Conservation (phyloP, 1,284 basidiomycete genomes). For the Sphagnurus paluster region DNA sequence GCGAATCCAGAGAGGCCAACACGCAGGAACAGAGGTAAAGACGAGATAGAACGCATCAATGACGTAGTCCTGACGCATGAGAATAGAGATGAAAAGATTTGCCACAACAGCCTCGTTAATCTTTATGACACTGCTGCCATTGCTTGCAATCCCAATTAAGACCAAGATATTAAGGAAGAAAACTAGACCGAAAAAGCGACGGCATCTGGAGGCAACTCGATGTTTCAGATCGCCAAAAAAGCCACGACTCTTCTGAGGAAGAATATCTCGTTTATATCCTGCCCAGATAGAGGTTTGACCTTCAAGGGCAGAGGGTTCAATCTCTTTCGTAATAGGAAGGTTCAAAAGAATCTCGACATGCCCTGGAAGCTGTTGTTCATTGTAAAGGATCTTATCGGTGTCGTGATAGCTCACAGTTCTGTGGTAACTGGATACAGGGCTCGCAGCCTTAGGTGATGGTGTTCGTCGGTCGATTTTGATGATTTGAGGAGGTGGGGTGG, state of each 20-base stretch:
- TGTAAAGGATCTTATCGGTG: conserved; percentile 2
- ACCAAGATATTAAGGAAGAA: conserved; percentile 55
- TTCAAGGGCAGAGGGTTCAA: conserved; percentile 24
- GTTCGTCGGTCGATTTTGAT: conserved; percentile 1
- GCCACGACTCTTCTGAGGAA: conserved; percentile 52
- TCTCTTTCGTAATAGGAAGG: conserved; percentile 21
- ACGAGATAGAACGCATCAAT: conserved; percentile 57
- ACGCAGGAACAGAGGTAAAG: conserved; percentile 48
- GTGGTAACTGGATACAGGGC: conserved; percentile 2
- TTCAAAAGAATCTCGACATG: conserved; percentile 8
- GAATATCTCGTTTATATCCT: conserved; percentile 48
- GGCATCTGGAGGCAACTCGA: conserved; percentile 55
- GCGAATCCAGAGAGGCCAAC: conserved; percentile 56
- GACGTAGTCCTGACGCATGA: conserved; percentile 66
- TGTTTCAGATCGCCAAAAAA: conserved; percentile 51
- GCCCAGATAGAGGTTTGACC: conserved; percentile 44
- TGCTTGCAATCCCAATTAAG: conserved; percentile 45
- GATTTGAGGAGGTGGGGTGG: conserved; percentile 3
- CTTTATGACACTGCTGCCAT: conserved; percentile 43
- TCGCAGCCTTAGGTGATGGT: neutral
- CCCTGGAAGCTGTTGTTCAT: neutral
- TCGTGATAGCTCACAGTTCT: neutral
- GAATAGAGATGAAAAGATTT: conserved; percentile 54
- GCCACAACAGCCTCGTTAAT: conserved; percentile 50
- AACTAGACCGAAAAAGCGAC: conserved; percentile 56